Base-by-base conservation (phyloP, 306 rosid species). In the Malus fusca region DNA sequence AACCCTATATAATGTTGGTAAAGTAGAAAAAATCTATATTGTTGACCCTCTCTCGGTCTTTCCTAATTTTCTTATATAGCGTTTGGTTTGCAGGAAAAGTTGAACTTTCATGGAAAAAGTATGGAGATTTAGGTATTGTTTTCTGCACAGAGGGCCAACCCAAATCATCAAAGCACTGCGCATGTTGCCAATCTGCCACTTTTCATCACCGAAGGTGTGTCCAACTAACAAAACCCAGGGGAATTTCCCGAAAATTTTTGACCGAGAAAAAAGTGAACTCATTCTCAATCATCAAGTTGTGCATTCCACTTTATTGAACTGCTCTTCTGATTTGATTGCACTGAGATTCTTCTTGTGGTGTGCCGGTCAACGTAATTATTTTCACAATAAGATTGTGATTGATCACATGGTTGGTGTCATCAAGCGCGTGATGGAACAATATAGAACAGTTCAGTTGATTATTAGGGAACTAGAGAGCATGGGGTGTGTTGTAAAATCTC, bases 321-420 rank as follows among this genome's bases (percentile, higher is more conserved):
- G 90, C 26, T 74, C 87, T 2, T 88, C 88, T 51, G 93, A 90
- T 79, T 84, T 90, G 75, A 74, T 87, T 26, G 77, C 93, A 19
- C 82, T 90, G 19, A 84, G 88, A 18, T 67, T 81, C 65, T 90
- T 90, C 72, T 22, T 90, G 37, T 78, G 89, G 85, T 85, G 88
- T 40, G 86, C 88, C 3, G 79, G 81, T 56, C 87, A 82, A 21
- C 89, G 65, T 18, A 72, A 71, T 68, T 87, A 72, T 68, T 80
- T 77, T 51, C 90, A 77, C 31, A 66, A 85, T 44, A 44, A 71
- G 0, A 15, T 23, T 2, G 84, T 73, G 1, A 37, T 87, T 33
- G 85, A 84, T 43, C 76, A 56, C 78, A 85, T 90, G 81, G 77
- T 84, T 18, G 55, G 66, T 17, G 87, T 73, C 66, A 75, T 88